Percentiles rank a stretch among this genome's conserved stretches.
These are phyloP conservation scores for Medakamo hakoo DNA, from an alignment of 139 green algal species.

Conservation along the genomic window DNA sequence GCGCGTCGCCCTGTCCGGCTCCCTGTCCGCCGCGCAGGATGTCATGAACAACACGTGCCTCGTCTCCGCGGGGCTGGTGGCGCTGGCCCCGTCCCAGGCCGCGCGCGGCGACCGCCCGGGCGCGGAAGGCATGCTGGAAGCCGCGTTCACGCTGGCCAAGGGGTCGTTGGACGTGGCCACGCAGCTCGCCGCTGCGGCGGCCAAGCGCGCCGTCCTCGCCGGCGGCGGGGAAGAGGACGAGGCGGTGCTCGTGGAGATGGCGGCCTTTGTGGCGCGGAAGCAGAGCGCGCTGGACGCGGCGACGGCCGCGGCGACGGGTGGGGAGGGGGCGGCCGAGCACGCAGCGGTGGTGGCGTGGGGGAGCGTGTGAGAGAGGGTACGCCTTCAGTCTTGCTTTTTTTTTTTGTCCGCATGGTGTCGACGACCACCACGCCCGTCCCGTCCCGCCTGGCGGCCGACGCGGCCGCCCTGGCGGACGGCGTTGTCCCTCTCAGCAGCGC, in stretches of 20 bases:
- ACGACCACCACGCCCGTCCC: neutral
- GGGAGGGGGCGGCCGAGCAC: neutral
- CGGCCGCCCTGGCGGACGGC: neutral
- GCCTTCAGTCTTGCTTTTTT: too few species aligned
- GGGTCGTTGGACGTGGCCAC: neutral
- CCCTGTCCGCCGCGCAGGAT: neutral
- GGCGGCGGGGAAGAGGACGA: neutral
- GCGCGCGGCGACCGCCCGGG: neutral
- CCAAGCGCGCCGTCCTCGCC: too few species aligned
- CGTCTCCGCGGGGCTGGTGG: neutral
- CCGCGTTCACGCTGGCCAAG: neutral
- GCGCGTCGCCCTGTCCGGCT: neutral
- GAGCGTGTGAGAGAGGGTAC: too few species aligned
- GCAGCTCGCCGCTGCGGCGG: neutral
- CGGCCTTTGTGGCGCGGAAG: neutral
- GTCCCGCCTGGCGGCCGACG: neutral
- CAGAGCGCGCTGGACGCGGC: neutral
- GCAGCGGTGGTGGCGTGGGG: neutral
- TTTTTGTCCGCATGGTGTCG: too few species aligned
- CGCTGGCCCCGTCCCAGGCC: neutral
- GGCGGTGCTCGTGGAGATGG: too few species aligned
- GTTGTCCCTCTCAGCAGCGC: neutral
- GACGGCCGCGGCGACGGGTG: neutral
- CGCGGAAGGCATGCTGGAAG: neutral
- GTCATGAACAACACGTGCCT: neutral